Conservation (phyloP, 2,329 filamentous ascomycete genomes). For the Fusarium setosum region DNA sequence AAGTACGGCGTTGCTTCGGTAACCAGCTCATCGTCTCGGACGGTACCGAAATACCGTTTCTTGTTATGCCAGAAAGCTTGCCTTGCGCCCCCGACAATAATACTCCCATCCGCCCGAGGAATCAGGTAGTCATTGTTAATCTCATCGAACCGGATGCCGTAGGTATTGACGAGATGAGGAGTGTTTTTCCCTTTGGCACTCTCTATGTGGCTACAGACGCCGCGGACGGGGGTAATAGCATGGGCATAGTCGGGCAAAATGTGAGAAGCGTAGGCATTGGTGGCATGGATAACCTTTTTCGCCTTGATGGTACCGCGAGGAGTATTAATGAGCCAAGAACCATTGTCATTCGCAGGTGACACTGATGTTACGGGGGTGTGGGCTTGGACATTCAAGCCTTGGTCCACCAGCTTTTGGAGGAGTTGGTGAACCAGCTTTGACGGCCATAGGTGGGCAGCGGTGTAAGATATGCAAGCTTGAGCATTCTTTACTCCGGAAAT, state of each 20-base stretch:
- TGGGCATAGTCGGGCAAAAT: constrained; percentile 68
- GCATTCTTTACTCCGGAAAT: constrained; percentile 23
- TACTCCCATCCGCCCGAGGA: constrained; percentile 55
- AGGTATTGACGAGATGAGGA: constrained; percentile 41
- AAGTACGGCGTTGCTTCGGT: constrained; percentile 56
- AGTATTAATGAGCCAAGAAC: background rate
- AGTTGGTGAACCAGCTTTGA: constrained; percentile 28
- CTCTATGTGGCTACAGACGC: constrained; percentile 50
- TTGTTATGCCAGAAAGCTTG: constrained; percentile 47
- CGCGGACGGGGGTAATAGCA: constrained; percentile 72
- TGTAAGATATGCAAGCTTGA: constrained; percentile 29
- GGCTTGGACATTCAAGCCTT: constrained; percentile 19
- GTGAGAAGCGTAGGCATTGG: constrained; percentile 74
- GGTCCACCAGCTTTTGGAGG: constrained; percentile 9
- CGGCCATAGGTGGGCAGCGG: constrained; percentile 32
- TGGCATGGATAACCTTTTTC: constrained; percentile 43
- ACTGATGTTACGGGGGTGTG: constrained; percentile 25
- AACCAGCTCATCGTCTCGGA: constrained; percentile 58
- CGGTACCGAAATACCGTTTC: constrained; percentile 56
- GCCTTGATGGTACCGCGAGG: background rate
- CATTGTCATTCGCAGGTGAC: background rate
- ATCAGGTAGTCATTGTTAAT: constrained; percentile 52
- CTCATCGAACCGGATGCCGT: constrained; percentile 37
- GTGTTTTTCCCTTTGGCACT: constrained; percentile 31
- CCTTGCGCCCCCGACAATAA: constrained; percentile 44